Conservation (phyloP, 1,284 basidiomycete genomes). For the Puccinia coronata region DNA sequence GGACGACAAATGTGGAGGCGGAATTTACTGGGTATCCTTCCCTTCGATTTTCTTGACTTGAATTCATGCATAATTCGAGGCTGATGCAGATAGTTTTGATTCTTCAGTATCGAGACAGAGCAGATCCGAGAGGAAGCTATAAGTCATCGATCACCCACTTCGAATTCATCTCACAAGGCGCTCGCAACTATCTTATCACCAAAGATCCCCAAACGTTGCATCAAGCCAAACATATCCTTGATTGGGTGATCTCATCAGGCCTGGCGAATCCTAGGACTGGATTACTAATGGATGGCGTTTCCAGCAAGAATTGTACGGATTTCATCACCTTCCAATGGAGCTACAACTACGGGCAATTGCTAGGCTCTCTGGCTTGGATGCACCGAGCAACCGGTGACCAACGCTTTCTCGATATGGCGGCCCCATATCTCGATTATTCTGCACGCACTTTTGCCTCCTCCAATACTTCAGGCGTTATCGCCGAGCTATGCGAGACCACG, state of each 20-base stretch:
- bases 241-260: slow-evolving; percentile 45
- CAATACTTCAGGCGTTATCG: slow-evolving; percentile 39
- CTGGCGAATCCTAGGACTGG: slow-evolving; percentile 23
- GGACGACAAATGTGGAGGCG: slow-evolving; percentile 41
- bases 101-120: slow-evolving; percentile 26
- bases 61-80: background rate
- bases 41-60: background rate
- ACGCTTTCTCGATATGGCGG: slow-evolving; percentile 36
- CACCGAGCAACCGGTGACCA: slow-evolving; percentile 31
- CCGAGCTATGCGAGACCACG: slow-evolving; percentile 32
- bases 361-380: slow-evolving; percentile 49
- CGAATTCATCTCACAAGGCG: slow-evolving; percentile 39
- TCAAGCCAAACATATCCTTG: background rate
- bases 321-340: slow-evolving; percentile 29
- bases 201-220: slow-evolving; percentile 1
- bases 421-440: slow-evolving; percentile 16
- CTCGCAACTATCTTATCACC: slow-evolving; percentile 20
- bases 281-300: slow-evolving; percentile 18
- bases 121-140: slow-evolving; percentile 15
- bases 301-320: background rate
- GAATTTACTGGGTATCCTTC: slow-evolving; percentile 39
- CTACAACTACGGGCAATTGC: slow-evolving; percentile 40
- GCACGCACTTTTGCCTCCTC: slow-evolving; percentile 8
- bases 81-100: background rate
- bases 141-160: slow-evolving; percentile 37